These are phyloP conservation scores for Meyerozyma smithsonii DNA, from an alignment of 1,139 yeast species.

Conservation along the genomic window DNA sequence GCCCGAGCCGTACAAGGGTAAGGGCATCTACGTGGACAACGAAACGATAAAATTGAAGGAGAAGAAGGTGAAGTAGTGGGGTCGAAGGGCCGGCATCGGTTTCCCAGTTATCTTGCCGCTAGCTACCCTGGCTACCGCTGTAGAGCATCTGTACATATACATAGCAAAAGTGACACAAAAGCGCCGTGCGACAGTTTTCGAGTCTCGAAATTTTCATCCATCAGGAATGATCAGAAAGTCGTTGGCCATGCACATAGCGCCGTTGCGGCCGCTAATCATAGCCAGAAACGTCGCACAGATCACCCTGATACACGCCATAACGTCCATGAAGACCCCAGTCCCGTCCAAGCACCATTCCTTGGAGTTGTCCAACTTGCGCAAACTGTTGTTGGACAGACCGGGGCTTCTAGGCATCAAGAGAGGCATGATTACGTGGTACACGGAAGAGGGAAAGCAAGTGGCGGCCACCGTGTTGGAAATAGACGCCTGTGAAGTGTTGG, in stretches of 20 bases:
- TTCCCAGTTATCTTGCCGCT: no score
- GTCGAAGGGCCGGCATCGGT: neutral
- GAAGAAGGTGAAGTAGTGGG: constrained; percentile 74
- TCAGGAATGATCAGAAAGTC: neutral
- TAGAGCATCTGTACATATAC: constrained; percentile 4
- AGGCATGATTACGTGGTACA: constrained; percentile 88
- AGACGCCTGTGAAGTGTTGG: constrained; percentile 81
- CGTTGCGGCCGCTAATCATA: constrained; percentile 12
- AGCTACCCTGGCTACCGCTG: no score
- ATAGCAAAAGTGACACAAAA: neutral
- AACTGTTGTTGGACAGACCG: constrained; percentile 67
- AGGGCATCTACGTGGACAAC: constrained; percentile 89
- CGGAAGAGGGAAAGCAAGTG: constrained; percentile 58
- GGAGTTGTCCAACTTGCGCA: constrained; percentile 56
- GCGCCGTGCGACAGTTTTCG: neutral
- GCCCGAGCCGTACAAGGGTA: constrained; percentile 98
- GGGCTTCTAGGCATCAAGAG: constrained; percentile 80
- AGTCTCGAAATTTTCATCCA: constrained; percentile 8
- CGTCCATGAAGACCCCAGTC: constrained; percentile 40
- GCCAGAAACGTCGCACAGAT: constrained; percentile 44
- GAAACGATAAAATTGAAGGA: constrained; percentile 89
- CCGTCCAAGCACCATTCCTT: constrained; percentile 50
- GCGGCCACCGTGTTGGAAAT: constrained; percentile 87
- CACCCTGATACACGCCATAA: constrained; percentile 50
- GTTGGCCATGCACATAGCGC: neutral